Evolutionary conservation across 2,329 filamentous ascomycete genomes (phyloP).

Genomic region (Penicillium paneum): DNA sequence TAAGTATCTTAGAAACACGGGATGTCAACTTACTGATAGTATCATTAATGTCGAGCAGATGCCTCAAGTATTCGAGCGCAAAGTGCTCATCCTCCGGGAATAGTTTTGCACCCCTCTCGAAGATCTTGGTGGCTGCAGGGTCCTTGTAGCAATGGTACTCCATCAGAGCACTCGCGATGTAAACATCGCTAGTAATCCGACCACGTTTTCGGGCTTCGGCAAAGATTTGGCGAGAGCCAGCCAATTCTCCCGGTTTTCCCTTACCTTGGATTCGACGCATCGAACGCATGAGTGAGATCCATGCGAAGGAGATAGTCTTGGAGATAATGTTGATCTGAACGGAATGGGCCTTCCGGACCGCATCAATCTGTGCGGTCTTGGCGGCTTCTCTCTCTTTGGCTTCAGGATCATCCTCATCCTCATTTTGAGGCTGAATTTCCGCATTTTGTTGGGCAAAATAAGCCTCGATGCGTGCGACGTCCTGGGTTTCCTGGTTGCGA

Average conservation of each 20-base stretch:
- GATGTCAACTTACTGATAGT: constrained; percentile 70
- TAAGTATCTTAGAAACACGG: neutral
- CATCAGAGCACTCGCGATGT: constrained; percentile 86
- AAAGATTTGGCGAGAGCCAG: constrained; percentile 83
- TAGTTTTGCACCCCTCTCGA: constrained; percentile 86
- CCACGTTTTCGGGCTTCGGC: constrained; percentile 82
- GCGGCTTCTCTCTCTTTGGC: constrained; percentile 51
- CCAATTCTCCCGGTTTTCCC: constrained; percentile 64
- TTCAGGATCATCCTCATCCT: constrained; percentile 56
- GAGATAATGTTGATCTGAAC: constrained; percentile 73
- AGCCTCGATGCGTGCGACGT: constrained; percentile 55
- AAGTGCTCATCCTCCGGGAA: constrained; percentile 94
- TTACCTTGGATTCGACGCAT: constrained; percentile 92
- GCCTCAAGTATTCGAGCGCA: constrained; percentile 93
- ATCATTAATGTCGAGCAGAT: constrained; percentile 87
- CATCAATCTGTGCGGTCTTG: constrained; percentile 55
- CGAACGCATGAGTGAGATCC: constrained; percentile 90
- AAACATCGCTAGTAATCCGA: constrained; percentile 88
- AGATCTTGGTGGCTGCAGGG: constrained; percentile 86
- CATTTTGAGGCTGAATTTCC: constrained; percentile 40
- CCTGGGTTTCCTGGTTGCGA: constrained; percentile 63
- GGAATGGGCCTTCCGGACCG: constrained; percentile 63
- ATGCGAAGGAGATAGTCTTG: constrained; percentile 83
- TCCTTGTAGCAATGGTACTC: constrained; percentile 97
- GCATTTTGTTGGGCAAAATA: constrained; percentile 47